A percentile compares a stretch with the other conserved stretches of the same genome.
Evolutionary conservation across 2,329 filamentous ascomycete species (phyloP).

Genomic region (Sporothrix protearum): DNA sequence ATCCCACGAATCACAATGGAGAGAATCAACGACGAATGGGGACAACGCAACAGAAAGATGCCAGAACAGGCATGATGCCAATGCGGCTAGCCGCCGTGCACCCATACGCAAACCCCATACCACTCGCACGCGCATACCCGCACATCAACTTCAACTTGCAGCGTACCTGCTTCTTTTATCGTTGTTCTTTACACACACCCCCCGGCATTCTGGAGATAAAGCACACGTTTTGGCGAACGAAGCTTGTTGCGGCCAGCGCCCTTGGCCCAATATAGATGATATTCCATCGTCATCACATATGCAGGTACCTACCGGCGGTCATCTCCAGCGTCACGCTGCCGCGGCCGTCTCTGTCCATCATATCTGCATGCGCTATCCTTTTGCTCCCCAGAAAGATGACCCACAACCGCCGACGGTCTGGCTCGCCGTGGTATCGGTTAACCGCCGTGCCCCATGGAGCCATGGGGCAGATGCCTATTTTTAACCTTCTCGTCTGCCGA

Average conservation of each 20-base stretch:
- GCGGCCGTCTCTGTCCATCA: not conserved
- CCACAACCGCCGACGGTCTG: not conserved
- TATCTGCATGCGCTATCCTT: not conserved
- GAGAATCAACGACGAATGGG: not conserved
- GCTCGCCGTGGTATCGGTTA: not conserved
- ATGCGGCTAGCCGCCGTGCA: slow-evolving; percentile 14
- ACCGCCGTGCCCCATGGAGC: not conserved
- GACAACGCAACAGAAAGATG: not conserved
- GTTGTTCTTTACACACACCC: not conserved
- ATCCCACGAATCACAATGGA: slow-evolving; percentile 1
- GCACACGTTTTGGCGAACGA: not conserved
- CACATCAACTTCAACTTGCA: not conserved
- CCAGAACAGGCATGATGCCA: not conserved
- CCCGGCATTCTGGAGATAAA: slow-evolving; percentile 5
- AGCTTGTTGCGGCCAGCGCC: not conserved
- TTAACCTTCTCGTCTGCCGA: slow-evolving; percentile 6
- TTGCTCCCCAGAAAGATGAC: not conserved
- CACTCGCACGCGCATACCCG: not conserved
- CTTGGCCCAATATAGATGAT: not conserved
- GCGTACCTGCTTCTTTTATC: not conserved
- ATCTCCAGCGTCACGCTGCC: slow-evolving; percentile 12
- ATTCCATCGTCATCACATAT: slow-evolving; percentile 7
- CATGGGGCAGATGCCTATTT: not conserved
- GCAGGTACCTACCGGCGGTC: slow-evolving; percentile 8
- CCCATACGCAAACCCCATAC: not conserved